A percentile compares a stretch with the other conserved stretches of the same genome.
phyloP scores from a whole-genome alignment of 371 early-diverging fungal genomes.

The Rhizopus stolonifer region DNA sequence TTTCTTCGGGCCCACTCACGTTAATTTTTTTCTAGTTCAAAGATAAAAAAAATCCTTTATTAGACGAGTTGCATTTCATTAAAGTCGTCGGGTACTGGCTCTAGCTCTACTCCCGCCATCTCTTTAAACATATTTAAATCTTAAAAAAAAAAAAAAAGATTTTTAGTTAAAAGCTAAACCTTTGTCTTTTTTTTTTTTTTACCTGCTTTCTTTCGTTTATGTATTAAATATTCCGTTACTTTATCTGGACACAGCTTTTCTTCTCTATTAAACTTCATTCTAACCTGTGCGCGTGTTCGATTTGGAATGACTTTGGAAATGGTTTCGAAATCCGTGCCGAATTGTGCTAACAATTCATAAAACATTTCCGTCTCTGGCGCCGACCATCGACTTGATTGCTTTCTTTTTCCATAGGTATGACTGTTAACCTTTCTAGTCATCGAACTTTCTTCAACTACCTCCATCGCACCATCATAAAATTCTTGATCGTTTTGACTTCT shows the following conservation, averaged over 20 bases:
- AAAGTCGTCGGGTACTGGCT: conserved; percentile 37
- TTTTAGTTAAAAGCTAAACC: too few species aligned
- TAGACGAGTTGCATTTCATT: conserved; percentile 19
- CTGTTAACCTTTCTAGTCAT: conserved; percentile 59
- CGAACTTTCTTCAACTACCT: conserved; percentile 69
- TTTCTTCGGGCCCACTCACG: too few species aligned
- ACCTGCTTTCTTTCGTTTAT: conserved; percentile 48
- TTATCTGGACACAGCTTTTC: conserved; percentile 54
- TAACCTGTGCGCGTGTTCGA: conserved; percentile 60
- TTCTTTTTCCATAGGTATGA: conserved; percentile 46
- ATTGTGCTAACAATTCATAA: conserved; percentile 65
- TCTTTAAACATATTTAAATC: conserved; percentile 23
- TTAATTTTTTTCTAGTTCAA: too few species aligned
- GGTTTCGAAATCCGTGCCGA: conserved; percentile 78
- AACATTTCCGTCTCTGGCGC: conserved; percentile 60
- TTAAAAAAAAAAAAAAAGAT: background rate
- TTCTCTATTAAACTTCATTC: conserved; percentile 69
- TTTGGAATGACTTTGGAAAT: conserved; percentile 60
- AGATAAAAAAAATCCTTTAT: background rate
- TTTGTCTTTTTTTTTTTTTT: conserved; percentile 10
- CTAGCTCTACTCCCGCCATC: conserved; percentile 25
- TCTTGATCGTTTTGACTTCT: conserved; percentile 38
- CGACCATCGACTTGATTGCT: conserved; percentile 51
- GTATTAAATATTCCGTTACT: conserved; percentile 54
- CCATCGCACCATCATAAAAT: conserved; percentile 44